A percentile compares a stretch with the other conserved stretches of the same genome.
Conservation (phyloP, 176 grass and related monocot species). For the Zea mays region Zm-B73-REFERENCE-NAM-5.0 NC_050103.1:618501-619000, state of each 20-base stretch:
- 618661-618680: conserved; percentile 55
- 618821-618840: conserved; percentile 70
- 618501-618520: neutral
- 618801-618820: conserved; percentile 83
- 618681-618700: conserved; percentile 49
- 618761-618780: conserved; percentile 10
- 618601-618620: conserved; percentile 55
- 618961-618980: conserved; percentile 68
- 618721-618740: neutral
- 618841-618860: conserved; percentile 64
- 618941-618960: conserved; percentile 56
- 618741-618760: conserved; percentile 14
- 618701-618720: conserved; percentile 39
- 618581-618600: conserved; percentile 59
- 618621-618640: conserved; percentile 49
- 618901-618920: conserved; percentile 65
- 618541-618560: conserved; percentile 3
- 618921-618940: conserved; percentile 78
- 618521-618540: neutral
- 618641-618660: conserved; percentile 59
- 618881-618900: conserved; percentile 77
- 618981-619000: conserved; percentile 58
- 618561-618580: conserved; percentile 29
- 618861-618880: conserved; percentile 80
- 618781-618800: conserved; percentile 74